A percentile compares a stretch with the other conserved stretches of the same genome.
These are phyloP conservation scores for Spathaspora boniae DNA, from an alignment of 805 yeast species.

Conservation along the genomic window DNA sequence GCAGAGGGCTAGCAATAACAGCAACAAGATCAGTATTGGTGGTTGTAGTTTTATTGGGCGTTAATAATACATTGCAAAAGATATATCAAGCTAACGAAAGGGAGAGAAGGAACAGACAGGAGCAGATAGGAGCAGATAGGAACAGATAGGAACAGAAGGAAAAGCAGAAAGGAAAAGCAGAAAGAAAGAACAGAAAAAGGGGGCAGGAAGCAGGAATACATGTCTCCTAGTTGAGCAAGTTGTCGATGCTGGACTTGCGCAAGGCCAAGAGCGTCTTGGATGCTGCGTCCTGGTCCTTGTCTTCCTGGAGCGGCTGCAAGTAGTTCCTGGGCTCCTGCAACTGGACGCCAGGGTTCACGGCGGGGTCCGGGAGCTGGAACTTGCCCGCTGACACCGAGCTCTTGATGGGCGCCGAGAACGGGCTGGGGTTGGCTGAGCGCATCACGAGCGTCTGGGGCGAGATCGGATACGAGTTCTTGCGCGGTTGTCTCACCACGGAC, in stretches of 20 bases:
- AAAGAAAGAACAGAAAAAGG: slow-evolving; percentile 3
- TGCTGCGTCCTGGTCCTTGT: slow-evolving; percentile 28
- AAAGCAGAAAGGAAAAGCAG: not conserved
- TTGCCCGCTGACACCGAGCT: slow-evolving; percentile 13
- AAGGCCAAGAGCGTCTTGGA: slow-evolving; percentile 36
- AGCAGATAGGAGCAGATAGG: too few relatives aligned
- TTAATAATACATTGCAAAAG: not conserved
- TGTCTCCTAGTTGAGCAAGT: slow-evolving; percentile 29
- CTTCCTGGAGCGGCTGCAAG: slow-evolving; percentile 16
- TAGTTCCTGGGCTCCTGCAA: slow-evolving; percentile 26
- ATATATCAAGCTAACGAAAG: too few relatives aligned
- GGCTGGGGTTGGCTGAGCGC: slow-evolving; percentile 15
- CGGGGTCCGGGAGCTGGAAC: slow-evolving; percentile 41
- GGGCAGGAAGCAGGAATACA: slow-evolving; percentile 1
- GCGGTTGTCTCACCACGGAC: not conserved
- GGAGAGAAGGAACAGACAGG: too few relatives aligned
- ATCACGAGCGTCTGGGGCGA: slow-evolving; percentile 19
- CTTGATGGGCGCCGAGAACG: slow-evolving; percentile 25
- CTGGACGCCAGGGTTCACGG: slow-evolving; percentile 18
- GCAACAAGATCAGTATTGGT: not conserved
- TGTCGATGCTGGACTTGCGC: slow-evolving; percentile 40
- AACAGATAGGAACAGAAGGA: not conserved
- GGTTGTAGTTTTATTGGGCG: not conserved
- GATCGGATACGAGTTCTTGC: slow-evolving; percentile 15
- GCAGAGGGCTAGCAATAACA: not conserved